These are phyloP conservation scores for Adansonia rubrostipa DNA, from an alignment of 441 rosid species.

Conservation along the genomic window DNA sequence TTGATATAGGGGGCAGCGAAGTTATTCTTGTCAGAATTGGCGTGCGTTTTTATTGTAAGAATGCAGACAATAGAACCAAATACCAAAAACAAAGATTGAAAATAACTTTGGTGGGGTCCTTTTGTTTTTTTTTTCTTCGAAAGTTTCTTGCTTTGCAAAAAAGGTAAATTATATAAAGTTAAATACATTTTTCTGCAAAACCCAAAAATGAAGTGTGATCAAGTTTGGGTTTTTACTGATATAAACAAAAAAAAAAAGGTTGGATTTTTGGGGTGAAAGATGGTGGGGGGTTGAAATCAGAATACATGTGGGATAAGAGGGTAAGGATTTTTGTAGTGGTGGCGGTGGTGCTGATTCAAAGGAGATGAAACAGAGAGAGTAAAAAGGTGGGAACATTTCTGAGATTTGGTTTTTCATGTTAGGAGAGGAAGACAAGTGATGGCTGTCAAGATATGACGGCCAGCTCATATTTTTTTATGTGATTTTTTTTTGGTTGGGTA, in stretches of 20 bases:
- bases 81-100: background rate
- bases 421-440: constrained; percentile 34
- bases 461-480: constrained; percentile 58
- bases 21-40: constrained; percentile 48
- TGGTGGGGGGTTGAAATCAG: constrained; percentile 9
- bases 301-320: constrained; percentile 19
- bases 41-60: constrained; percentile 36
- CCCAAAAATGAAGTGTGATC: background rate
- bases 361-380: constrained; percentile 40
- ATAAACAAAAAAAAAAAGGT: background rate
- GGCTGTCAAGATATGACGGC: constrained; percentile 59
- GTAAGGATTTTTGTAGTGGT: constrained; percentile 22
- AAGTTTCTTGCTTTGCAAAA: constrained; percentile 14
- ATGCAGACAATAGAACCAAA: constrained; percentile 12
- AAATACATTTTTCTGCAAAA: background rate
- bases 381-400: constrained; percentile 55
- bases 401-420: constrained; percentile 58
- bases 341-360: constrained; percentile 71
- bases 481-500: constrained; percentile 43
- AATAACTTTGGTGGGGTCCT: constrained; percentile 36
- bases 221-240: background rate
- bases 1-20: constrained; percentile 43
- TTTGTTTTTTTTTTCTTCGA: background rate
- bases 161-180: background rate
- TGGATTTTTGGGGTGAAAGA: background rate